Evolutionary conservation across 768 basidiomycete genomes (phyloP).

Genomic region (Erythrobasidium yunnanense): DNA sequence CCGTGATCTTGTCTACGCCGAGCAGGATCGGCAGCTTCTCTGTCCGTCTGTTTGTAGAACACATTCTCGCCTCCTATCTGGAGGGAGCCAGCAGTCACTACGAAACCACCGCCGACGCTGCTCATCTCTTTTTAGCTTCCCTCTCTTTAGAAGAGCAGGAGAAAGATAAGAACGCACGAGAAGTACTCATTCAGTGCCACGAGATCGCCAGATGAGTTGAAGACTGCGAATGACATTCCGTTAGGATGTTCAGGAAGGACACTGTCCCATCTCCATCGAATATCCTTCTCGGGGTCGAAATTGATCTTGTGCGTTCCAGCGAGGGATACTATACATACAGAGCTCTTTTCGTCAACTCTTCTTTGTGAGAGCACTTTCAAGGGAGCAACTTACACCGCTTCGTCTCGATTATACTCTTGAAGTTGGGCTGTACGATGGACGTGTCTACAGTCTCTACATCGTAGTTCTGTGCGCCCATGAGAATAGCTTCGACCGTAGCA

Average conservation of each 20-base stretch:
- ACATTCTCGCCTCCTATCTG: conserved; percentile 63
- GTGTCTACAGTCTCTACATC: conserved; percentile 91
- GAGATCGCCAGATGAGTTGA: conserved; percentile 66
- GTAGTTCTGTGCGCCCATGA: conserved; percentile 40
- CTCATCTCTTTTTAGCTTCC: too few relatives aligned
- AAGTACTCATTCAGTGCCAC: conserved; percentile 83
- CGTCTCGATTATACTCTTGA: conserved; percentile 23
- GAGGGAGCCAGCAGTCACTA: conserved; percentile 68
- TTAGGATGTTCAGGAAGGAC: conserved; percentile 68
- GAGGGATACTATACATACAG: conserved; percentile 49
- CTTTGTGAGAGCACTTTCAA: background rate
- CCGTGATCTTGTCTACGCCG: conserved; percentile 45
- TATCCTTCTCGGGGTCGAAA: conserved; percentile 80
- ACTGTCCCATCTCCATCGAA: conserved; percentile 80
- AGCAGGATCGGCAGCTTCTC: conserved; percentile 64
- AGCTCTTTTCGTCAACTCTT: background rate
- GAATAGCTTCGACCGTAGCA: conserved; percentile 7
- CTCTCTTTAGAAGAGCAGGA: too few relatives aligned
- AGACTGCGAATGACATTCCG: conserved; percentile 84
- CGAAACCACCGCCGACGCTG: conserved; percentile 84
- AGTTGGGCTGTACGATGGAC: conserved; percentile 66
- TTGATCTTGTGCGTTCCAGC: conserved; percentile 63
- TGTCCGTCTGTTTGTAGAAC: conserved; percentile 85
- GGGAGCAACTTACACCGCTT: background rate
- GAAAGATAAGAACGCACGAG: too few relatives aligned